A percentile compares a stretch with the other conserved stretches of the same genome.
Conservation (phyloP, 306 rosid species). For the Hippophae rhamnoides region DNA sequence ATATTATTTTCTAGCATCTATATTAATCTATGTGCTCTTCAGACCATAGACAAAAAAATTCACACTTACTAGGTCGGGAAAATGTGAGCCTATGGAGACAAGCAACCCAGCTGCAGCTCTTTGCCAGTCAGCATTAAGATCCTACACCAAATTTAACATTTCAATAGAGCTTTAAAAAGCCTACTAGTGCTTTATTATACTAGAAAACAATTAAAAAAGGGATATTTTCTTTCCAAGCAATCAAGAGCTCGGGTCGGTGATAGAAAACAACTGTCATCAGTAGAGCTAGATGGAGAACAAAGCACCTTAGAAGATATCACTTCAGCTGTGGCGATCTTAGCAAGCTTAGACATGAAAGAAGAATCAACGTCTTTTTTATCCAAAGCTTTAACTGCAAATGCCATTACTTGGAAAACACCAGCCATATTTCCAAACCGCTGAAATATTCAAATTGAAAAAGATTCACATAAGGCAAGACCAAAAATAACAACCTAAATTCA, state of each 20-base stretch:
- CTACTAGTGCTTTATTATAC: too few species aligned
- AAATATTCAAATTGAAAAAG: constrained; percentile 1
- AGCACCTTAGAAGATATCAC: constrained; percentile 82
- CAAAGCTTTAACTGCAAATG: constrained; percentile 72
- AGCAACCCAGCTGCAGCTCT: constrained; percentile 82
- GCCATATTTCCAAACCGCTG: constrained; percentile 93
- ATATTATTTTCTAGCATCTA: too few species aligned
- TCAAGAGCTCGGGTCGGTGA: too few species aligned
- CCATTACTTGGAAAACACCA: constrained; percentile 92
- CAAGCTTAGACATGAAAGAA: constrained; percentile 69
- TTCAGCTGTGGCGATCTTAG: constrained; percentile 88
- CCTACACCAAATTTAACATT: constrained; percentile 41
- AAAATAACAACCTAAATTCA: background rate
- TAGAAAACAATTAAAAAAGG: too few species aligned
- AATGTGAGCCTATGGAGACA: constrained; percentile 83
- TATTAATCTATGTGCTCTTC: too few species aligned
- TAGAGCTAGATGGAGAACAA: constrained; percentile 2
- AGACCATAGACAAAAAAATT: background rate
- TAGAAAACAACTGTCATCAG: too few species aligned
- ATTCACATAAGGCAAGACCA: background rate
- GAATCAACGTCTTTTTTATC: constrained; percentile 55
- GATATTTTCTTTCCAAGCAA: too few species aligned
- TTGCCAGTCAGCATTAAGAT: constrained; percentile 83
- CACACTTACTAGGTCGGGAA: constrained; percentile 81
- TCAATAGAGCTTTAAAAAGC: constrained; percentile 6